Percentiles rank a stretch among this genome's conserved stretches.
These are phyloP conservation scores for Sugiyamaella floridensis DNA, from an alignment of 805 yeast genomes.

Conservation along the genomic window DNA sequence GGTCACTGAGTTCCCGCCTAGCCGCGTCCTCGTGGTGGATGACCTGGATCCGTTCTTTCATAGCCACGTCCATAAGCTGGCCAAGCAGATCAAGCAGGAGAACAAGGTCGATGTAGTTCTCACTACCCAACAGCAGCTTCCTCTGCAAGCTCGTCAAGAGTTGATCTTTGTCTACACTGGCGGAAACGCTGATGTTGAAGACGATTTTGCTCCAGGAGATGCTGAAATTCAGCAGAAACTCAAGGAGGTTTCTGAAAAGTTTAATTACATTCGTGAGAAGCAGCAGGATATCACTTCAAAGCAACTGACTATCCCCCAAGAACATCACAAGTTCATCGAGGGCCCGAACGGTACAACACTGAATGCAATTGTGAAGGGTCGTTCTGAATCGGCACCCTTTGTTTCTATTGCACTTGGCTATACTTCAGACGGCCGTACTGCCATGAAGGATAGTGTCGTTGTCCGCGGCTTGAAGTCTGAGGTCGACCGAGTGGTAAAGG, in stretches of 20 bases:
- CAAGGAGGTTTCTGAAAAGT: conserved; percentile 44
- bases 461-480: conserved; percentile 66
- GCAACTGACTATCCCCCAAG: conserved; percentile 45
- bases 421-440: conserved; percentile 27
- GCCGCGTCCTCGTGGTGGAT: conserved; percentile 46
- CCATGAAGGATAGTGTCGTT: conserved; percentile 41
- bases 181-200: conserved; percentile 35
- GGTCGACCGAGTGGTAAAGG: conserved; percentile 48
- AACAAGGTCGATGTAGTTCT: conserved; percentile 47
- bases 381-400: conserved; percentile 36
- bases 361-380: conserved; percentile 34
- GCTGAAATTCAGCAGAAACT: conserved; percentile 54
- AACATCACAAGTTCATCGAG: conserved; percentile 50
- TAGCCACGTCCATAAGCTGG: conserved; percentile 34
- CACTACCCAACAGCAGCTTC: conserved; percentile 21
- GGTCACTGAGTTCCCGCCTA: conserved; percentile 70
- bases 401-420: conserved; percentile 27
- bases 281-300: conserved; percentile 48
- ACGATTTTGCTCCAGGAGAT: conserved; percentile 66
- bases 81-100: conserved; percentile 29
- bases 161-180: conserved; percentile 53
- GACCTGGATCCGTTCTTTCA: conserved; percentile 65
- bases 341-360: conserved; percentile 61
- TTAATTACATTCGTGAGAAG: conserved; percentile 52
- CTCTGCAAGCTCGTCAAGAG: conserved; percentile 16